phyloP scores from a whole-genome alignment of 2,329 filamentous ascomycete genomes.

The Aschersonia sp. region DNA sequence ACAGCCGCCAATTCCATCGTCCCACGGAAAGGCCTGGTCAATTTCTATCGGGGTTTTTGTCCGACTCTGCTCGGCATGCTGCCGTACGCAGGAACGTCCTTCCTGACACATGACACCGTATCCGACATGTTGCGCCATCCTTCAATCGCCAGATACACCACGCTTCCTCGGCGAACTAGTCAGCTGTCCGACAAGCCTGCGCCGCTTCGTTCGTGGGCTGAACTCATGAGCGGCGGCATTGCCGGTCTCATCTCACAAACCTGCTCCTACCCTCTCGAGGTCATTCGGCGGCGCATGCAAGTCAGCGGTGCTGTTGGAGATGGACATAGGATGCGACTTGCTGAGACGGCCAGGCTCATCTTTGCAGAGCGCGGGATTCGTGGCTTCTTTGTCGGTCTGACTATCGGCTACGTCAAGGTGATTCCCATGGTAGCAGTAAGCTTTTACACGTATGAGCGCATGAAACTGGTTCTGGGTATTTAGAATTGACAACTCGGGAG shows the following conservation, averaged over 20 bases:
- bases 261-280: constrained; percentile 83
- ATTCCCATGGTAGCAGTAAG: constrained; percentile 70
- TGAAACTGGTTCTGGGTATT: constrained; percentile 51
- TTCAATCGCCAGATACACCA: constrained; percentile 56
- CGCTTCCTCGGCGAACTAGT: constrained; percentile 46
- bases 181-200: constrained; percentile 46
- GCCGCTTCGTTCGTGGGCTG: constrained; percentile 71
- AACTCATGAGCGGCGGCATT: constrained; percentile 69
- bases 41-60: constrained; percentile 91
- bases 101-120: constrained; percentile 84
- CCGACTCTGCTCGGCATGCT: constrained; percentile 90
- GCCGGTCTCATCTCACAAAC: constrained; percentile 87
- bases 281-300: constrained; percentile 87
- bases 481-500: constrained; percentile 15
- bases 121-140: constrained; percentile 70
- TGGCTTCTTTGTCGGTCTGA: constrained; percentile 86
- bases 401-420: constrained; percentile 90
- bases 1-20: constrained; percentile 28
- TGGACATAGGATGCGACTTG: constrained; percentile 61
- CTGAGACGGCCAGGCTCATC: constrained; percentile 65
- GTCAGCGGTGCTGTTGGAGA: constrained; percentile 90
- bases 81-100: constrained; percentile 89
- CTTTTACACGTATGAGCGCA: constrained; percentile 52
- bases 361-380: constrained; percentile 58
- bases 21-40: constrained; percentile 57